Evolutionary conservation across 2,329 filamentous ascomycete species (phyloP).

Genomic region (Pseudogymnoascus sp.): DNA sequence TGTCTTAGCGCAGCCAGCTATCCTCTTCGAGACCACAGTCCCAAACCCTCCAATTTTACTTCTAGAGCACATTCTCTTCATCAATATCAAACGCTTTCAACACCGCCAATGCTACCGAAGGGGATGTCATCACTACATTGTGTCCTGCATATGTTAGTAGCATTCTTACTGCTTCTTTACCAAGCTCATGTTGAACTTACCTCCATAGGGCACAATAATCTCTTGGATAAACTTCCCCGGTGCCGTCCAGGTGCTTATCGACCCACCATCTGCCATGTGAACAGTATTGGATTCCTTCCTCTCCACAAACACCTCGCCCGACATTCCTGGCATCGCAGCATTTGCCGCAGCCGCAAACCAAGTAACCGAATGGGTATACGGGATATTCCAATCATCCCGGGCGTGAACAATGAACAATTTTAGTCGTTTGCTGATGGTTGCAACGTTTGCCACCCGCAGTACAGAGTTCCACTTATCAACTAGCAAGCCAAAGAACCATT

Average conservation of each 20-base stretch:
- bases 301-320: constrained; percentile 18
- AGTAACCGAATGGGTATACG: constrained; percentile 58
- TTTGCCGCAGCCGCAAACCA: constrained; percentile 53
- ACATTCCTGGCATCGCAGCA: constrained; percentile 34
- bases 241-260: constrained; percentile 26
- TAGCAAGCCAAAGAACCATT: constrained; percentile 52
- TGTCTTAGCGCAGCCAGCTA: background rate
- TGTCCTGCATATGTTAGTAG: constrained; percentile 43
- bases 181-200: constrained; percentile 18
- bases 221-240: constrained; percentile 25
- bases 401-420: constrained; percentile 71
- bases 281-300: constrained; percentile 25
- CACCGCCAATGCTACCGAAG: constrained; percentile 54
- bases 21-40: background rate
- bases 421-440: constrained; percentile 44
- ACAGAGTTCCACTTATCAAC: constrained; percentile 77
- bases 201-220: constrained; percentile 25
- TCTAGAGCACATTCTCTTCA: constrained; percentile 17
- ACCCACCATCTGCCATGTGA: constrained; percentile 26
- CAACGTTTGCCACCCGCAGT: constrained; percentile 52
- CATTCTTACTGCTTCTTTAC: background rate
- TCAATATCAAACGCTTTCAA: constrained; percentile 52
- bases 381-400: constrained; percentile 73
- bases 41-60: background rate
- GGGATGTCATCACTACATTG: constrained; percentile 59